phyloP scores from a whole-genome alignment of 2,329 filamentous ascomycete genomes.

The Tolypocladium nubicola region DNA sequence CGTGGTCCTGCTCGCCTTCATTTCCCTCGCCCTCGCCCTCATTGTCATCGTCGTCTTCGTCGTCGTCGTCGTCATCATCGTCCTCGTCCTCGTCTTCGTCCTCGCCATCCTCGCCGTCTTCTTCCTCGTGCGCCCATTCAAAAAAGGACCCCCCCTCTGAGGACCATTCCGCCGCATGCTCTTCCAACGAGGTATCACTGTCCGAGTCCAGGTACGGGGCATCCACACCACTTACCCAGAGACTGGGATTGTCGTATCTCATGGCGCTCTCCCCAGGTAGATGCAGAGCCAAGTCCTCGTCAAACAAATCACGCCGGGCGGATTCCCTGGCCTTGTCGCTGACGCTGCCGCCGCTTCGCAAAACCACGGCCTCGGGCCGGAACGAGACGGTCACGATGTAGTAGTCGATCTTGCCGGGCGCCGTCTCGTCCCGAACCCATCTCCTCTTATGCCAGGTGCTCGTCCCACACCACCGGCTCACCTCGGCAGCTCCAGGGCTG shows the following conservation, averaged over 20 bases:
- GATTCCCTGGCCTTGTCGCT: slow-evolving; percentile 2
- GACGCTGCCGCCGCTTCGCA: slow-evolving; percentile 8
- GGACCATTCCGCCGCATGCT: too few relatives aligned
- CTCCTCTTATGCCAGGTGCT: slow-evolving; percentile 26
- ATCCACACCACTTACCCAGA: neutral
- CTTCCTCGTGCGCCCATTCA: neutral
- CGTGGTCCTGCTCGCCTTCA: neutral
- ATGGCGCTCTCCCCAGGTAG: neutral
- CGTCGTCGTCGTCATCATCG: neutral
- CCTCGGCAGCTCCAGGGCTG: slow-evolving; percentile 10
- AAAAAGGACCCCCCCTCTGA: too few relatives aligned
- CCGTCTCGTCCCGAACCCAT: slow-evolving; percentile 32
- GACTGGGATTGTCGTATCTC: neutral
- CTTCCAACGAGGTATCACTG: too few relatives aligned
- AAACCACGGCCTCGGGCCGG: slow-evolving; percentile 8
- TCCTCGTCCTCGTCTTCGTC: neutral
- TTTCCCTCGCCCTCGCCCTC: neutral
- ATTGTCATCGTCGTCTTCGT: neutral
- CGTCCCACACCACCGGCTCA: slow-evolving; percentile 31
- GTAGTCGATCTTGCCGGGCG: slow-evolving; percentile 28
- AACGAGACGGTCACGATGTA: slow-evolving; percentile 31
- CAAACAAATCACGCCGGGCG: neutral
- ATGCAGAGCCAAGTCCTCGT: neutral
- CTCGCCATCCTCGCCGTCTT: neutral
- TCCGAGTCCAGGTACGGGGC: too few relatives aligned